phyloP scores from a whole-genome alignment of 805 yeast species.

The Candida verbasci region DNA sequence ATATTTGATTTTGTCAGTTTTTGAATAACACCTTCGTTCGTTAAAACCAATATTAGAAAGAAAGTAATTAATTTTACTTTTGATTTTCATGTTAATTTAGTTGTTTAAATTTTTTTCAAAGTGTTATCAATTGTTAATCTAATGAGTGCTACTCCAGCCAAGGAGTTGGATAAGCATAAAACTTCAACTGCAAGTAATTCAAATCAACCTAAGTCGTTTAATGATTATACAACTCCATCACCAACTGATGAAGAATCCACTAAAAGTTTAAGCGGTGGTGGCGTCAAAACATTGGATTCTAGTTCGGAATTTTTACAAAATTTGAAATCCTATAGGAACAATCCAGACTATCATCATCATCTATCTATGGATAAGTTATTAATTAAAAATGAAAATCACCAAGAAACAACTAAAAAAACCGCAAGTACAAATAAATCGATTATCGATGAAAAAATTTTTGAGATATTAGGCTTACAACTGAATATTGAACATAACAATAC shows the following conservation, averaged over 20 bases:
- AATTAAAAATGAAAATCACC: not conserved
- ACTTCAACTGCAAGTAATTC: not conserved
- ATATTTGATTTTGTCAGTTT: no score
- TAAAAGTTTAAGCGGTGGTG: not conserved
- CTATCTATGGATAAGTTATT: not conserved
- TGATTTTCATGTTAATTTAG: not conserved
- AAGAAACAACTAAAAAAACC: not conserved
- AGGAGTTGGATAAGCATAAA: constrained; percentile 17
- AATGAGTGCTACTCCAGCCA: constrained; percentile 28
- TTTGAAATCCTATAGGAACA: not conserved
- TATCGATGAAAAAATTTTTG: constrained; percentile 18
- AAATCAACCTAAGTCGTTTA: constrained; percentile 8
- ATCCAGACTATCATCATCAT: not conserved
- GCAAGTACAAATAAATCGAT: constrained; percentile 12
- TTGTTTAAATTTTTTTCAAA: constrained; percentile 14
- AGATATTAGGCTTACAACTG: constrained; percentile 19
- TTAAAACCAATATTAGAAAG: no score
- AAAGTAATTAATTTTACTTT: no score
- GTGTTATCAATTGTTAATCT: constrained; percentile 31
- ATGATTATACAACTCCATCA: constrained; percentile 8
- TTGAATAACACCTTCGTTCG: no score
- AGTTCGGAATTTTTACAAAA: not conserved
- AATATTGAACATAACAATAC: constrained; percentile 11
- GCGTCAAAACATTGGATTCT: not conserved
- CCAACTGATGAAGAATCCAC: constrained; percentile 8